Evolutionary conservation across 2,329 filamentous ascomycete species (phyloP).

Genomic region (Penicillium carneum): DNA sequence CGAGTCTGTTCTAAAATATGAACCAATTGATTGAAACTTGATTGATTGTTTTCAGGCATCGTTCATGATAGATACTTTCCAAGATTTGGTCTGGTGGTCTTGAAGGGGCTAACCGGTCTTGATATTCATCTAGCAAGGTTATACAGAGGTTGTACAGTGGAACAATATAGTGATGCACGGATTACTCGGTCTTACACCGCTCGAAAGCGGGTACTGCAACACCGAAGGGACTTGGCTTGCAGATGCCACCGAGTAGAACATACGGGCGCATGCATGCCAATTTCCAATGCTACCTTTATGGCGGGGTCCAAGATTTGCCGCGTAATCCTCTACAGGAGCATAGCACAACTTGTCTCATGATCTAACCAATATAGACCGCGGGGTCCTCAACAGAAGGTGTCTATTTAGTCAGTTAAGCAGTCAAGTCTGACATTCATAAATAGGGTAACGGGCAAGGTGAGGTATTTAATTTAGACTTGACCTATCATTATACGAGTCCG

Average conservation of each 20-base stretch:
- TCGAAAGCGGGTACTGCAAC: not conserved
- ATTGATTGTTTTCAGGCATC: not conserved
- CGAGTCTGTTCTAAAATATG: not conserved
- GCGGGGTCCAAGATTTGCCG: not conserved
- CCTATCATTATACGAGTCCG: not conserved
- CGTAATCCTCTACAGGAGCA: too few species aligned
- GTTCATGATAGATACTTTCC: not conserved
- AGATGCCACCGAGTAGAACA: not conserved
- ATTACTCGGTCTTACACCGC: not conserved
- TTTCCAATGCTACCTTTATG: not conserved
- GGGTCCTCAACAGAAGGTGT: not conserved
- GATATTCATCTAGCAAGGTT: not conserved
- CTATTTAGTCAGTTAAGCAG: not conserved
- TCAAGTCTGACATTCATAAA: not conserved
- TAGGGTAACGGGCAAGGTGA: not conserved
- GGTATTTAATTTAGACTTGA: not conserved
- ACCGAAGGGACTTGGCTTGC: not conserved
- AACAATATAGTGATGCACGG: not conserved
- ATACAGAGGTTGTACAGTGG: not conserved
- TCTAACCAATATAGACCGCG: not conserved
- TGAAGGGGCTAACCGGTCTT: not conserved
- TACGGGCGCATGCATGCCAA: not conserved
- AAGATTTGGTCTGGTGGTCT: not conserved
- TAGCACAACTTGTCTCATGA: not conserved
- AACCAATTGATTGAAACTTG: not conserved